Base-by-base conservation (phyloP, 1,139 yeast species). In the Blastobotrys ciferrii region DNA sequence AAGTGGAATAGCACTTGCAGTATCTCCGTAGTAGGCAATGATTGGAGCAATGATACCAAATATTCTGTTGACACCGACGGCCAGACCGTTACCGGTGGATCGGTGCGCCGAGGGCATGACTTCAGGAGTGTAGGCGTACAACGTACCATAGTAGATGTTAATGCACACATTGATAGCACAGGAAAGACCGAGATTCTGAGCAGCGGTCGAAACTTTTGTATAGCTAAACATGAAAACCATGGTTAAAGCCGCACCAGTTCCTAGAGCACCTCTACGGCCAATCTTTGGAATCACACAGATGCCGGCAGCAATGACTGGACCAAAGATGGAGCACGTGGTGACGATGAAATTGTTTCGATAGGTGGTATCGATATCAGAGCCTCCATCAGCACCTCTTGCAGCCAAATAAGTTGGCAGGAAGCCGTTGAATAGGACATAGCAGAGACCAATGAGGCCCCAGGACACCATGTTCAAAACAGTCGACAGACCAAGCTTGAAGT, bases 161-260 rank as follows among this genome's bases (percentile, higher is more conserved):
- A 77, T 64, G 51, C 75, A 69, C 46, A 78, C 68, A 58, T 74
- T 77, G 17, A 79, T 76, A 18, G 77, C 72, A 15, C 82, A 72
- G 15, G 77, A 70, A 48, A 80, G 72, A 0, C 78, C 84, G 35
- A 79, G 75, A 60, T 80, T 78, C 41, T 69, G 78, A 9, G 72
- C 64, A 45, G 75, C 64, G 1, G 77, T 77, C 54, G 74, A 68
- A 32, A 79, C 80, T 0, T 76, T 70, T 6, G 85, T 79, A 60
- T 78, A 81, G 31, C 81, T 81, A 63, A 80, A 80, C 56, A 81
- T 68, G 50, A 79, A 72, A 1, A 75, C 77, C 83, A 80, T 80
- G 13, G 79, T 66, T 3, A 70, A 49, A 17, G 80, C 15, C 0
- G 81, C 80, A 19, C 84, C 84, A 50, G 81, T 66, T 13, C 68